These are phyloP conservation scores for Colletotrichum cuscutae DNA, from an alignment of 2,329 filamentous ascomycete species.

Conservation along the genomic window DNA sequence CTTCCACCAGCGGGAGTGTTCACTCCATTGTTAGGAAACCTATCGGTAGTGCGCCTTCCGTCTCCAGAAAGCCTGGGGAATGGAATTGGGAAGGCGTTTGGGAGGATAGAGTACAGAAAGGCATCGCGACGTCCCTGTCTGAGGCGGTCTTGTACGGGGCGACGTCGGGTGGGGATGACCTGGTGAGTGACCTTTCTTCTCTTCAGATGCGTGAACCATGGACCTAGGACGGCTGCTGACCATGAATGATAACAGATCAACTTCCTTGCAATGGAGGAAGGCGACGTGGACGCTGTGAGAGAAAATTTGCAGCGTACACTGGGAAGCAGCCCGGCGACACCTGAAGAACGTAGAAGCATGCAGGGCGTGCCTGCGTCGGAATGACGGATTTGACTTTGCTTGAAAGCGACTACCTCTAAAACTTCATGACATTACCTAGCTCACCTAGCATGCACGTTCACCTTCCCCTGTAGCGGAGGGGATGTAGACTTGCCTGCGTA, in stretches of 20 bases:
- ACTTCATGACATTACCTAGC: slow-evolving; percentile 21
- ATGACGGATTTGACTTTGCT: slow-evolving; percentile 7
- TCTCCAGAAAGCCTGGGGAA: slow-evolving; percentile 73
- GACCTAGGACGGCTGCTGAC: slow-evolving; percentile 11
- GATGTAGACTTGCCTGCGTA: neutral
- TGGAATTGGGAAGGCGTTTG: slow-evolving; percentile 99
- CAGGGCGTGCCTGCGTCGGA: slow-evolving; percentile 29
- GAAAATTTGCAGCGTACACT: slow-evolving; percentile 67
- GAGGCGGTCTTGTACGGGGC: slow-evolving; percentile 83
- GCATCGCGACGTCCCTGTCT: slow-evolving; percentile 79
- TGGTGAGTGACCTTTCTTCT: slow-evolving; percentile 18
- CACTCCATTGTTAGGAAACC: slow-evolving; percentile 34
- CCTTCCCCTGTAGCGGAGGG: neutral
- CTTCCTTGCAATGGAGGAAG: slow-evolving; percentile 72
- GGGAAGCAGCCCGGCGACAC: slow-evolving; percentile 40
- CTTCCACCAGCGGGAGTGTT: slow-evolving; percentile 12
- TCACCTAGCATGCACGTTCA: neutral
- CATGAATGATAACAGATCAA: slow-evolving; percentile 60
- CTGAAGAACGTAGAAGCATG: slow-evolving; percentile 34
- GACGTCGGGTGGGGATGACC: slow-evolving; percentile 49
- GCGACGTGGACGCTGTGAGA: slow-evolving; percentile 67
- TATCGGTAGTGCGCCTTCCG: neutral
- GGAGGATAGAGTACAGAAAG: slow-evolving; percentile 87
- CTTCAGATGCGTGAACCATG: too few relatives aligned
- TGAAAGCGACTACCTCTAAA: slow-evolving; percentile 28